phyloP scores from a whole-genome alignment of 192 early-diverging fungal genomes.

The Backusella westeae region DNA sequence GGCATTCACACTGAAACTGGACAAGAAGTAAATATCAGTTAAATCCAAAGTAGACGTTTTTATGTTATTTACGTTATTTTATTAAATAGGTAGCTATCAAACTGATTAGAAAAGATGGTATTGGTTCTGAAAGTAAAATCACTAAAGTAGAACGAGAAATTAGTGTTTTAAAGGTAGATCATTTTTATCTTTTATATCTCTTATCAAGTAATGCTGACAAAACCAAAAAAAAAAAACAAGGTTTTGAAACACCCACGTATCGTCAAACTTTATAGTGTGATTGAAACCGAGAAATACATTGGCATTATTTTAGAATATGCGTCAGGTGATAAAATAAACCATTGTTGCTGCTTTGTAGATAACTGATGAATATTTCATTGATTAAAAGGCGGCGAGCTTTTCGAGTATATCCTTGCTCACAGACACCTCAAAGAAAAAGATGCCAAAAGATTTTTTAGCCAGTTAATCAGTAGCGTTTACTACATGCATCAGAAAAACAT shows the following conservation, averaged over 20 bases:
- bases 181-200: not conserved
- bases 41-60: not conserved
- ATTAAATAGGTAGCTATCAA: constrained; percentile 84
- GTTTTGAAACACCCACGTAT: constrained; percentile 58
- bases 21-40: constrained; percentile 24
- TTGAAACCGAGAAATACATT: constrained; percentile 82
- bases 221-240: constrained; percentile 27
- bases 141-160: constrained; percentile 94
- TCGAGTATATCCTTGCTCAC: constrained; percentile 83
- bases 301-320: constrained; percentile 88
- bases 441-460: constrained; percentile 72
- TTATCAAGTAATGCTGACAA: not conserved
- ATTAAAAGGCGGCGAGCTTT: constrained; percentile 44
- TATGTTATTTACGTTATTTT: not conserved
- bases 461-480: constrained; percentile 69
- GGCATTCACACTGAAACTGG: constrained; percentile 63
- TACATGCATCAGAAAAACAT: constrained; percentile 78
- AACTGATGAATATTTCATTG: not conserved
- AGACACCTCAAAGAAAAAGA: constrained; percentile 75
- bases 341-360: not conserved
- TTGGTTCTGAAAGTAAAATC: constrained; percentile 70
- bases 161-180: constrained; percentile 78
- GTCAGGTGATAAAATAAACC: constrained; percentile 43
- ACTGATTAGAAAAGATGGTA: constrained; percentile 87
- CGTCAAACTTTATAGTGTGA: constrained; percentile 76